These are phyloP conservation scores for Hemisphaericaspora subhashii DNA, from an alignment of 1,139 yeast species.

Conservation along the genomic window DNA sequence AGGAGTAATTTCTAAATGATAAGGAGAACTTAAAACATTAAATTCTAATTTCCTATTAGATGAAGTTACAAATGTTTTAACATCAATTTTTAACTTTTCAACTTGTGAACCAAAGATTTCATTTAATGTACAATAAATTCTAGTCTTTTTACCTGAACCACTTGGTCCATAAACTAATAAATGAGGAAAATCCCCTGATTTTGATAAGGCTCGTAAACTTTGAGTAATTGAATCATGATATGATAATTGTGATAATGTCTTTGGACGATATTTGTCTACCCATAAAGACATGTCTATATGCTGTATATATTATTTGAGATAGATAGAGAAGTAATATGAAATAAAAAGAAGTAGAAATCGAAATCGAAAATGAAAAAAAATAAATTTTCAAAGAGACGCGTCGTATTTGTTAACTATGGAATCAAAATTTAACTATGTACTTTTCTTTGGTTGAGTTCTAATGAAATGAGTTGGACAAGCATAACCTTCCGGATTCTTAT, in stretches of 20 bases:
- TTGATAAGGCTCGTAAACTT: slow-evolving; percentile 63
- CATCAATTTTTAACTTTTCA: slow-evolving; percentile 83
- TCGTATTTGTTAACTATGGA: too few species aligned
- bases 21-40: slow-evolving; percentile 85
- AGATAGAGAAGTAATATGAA: too few species aligned
- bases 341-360: background rate
- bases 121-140: slow-evolving; percentile 77
- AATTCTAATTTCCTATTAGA: slow-evolving; percentile 78
- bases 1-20: slow-evolving; percentile 94
- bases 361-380: slow-evolving; percentile 1
- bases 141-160: slow-evolving; percentile 96
- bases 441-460: slow-evolving; percentile 45
- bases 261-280: slow-evolving; percentile 95
- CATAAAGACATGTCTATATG: slow-evolving; percentile 71
- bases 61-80: slow-evolving; percentile 76
- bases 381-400: slow-evolving; percentile 1
- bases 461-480: slow-evolving; percentile 86
- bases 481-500: slow-evolving; percentile 79
- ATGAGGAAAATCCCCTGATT: slow-evolving; percentile 91
- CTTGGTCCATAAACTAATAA: slow-evolving; percentile 89
- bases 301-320: too few species aligned
- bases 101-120: slow-evolving; percentile 83
- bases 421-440: too few species aligned
- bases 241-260: slow-evolving; percentile 57
- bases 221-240: slow-evolving; percentile 68